Conservation (phyloP, 2,329 filamentous ascomycete species). For the Penicillium sclerotigenum region DNA sequence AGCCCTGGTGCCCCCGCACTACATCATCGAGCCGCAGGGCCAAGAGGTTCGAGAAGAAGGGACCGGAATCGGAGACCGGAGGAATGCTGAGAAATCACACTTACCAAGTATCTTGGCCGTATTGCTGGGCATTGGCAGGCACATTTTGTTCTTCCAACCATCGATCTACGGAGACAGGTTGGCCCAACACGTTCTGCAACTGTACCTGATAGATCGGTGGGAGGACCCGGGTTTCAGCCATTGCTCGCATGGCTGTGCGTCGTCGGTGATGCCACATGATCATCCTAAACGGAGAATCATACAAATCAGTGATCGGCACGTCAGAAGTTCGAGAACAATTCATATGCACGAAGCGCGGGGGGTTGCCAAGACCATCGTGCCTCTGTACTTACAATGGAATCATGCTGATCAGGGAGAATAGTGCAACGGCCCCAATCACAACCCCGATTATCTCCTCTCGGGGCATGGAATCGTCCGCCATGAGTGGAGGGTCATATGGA, state of each 20-base stretch:
- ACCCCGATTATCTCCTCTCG: constrained; percentile 28
- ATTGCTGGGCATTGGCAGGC: constrained; percentile 16
- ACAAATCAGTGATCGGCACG: constrained; percentile 2
- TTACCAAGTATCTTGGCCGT: constrained; percentile 31
- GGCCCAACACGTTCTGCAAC: constrained; percentile 13
- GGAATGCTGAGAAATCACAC: constrained; percentile 8
- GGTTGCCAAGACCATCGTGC: constrained; percentile 11
- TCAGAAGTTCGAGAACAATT: constrained; percentile 14
- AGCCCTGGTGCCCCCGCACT: constrained; percentile 8
- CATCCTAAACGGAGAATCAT: constrained; percentile 11
- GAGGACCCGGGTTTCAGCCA: not conserved
- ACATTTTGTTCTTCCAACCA: constrained; percentile 29
- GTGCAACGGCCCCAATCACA: constrained; percentile 29
- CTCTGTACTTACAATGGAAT: constrained; percentile 29
- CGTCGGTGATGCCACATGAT: constrained; percentile 27
- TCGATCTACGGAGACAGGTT: constrained; percentile 22
- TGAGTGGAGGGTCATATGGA: constrained; percentile 17
- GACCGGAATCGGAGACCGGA: not conserved
- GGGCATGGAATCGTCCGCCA: constrained; percentile 22
- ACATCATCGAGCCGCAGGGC: constrained; percentile 11
- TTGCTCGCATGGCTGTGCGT: constrained; percentile 11
- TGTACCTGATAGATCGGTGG: constrained; percentile 12
- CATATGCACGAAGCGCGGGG: constrained; percentile 13
- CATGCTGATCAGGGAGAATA: constrained; percentile 30
- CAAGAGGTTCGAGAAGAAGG: constrained; percentile 10